Conservation (phyloP, 495 filamentous ascomycete species). For the Aspergillus egyptiacus region DNA sequence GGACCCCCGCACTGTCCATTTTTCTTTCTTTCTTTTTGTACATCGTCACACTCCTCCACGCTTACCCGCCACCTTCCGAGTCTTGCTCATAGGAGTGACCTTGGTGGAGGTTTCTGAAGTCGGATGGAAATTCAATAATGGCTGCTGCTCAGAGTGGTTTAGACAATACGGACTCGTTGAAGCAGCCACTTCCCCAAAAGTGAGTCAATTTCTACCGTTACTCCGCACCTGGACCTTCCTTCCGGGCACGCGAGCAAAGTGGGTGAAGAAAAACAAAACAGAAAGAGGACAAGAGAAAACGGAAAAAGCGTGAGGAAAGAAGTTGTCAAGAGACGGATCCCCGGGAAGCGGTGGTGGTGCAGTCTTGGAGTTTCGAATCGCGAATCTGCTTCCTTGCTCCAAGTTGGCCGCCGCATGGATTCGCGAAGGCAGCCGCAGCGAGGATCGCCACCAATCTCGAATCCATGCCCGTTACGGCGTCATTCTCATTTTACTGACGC, state of each 20-base stretch:
- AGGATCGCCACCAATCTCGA: background rate
- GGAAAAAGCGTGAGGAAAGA: background rate
- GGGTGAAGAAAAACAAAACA: background rate
- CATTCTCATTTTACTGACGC: background rate
- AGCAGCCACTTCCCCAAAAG: conserved; percentile 46
- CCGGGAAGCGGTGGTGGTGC: background rate
- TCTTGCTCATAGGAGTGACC: conserved; percentile 7
- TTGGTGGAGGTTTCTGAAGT: conserved; percentile 20
- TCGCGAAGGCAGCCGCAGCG: conserved; percentile 2
- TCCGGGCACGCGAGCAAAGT: background rate
- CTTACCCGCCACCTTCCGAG: conserved; percentile 1
- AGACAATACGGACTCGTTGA: conserved; percentile 46
- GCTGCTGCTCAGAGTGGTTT: conserved; percentile 44
- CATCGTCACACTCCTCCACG: conserved; percentile 2
- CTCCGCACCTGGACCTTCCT: background rate
- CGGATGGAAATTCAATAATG: conserved; percentile 44
- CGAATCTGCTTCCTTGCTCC: background rate
- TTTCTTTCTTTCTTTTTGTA: conserved; percentile 8
- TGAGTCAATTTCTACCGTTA: conserved; percentile 29
- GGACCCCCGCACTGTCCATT: conserved; percentile 8
- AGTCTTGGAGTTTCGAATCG: background rate
- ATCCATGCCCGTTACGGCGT: background rate
- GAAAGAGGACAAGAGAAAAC: background rate
- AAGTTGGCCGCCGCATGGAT: background rate
- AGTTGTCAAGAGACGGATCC: background rate